Percentiles rank a stretch among this genome's conserved stretches.
These are phyloP conservation scores for Spergularia marina DNA, from an alignment of 148 eudicot species.

Conservation along the genomic window DNA sequence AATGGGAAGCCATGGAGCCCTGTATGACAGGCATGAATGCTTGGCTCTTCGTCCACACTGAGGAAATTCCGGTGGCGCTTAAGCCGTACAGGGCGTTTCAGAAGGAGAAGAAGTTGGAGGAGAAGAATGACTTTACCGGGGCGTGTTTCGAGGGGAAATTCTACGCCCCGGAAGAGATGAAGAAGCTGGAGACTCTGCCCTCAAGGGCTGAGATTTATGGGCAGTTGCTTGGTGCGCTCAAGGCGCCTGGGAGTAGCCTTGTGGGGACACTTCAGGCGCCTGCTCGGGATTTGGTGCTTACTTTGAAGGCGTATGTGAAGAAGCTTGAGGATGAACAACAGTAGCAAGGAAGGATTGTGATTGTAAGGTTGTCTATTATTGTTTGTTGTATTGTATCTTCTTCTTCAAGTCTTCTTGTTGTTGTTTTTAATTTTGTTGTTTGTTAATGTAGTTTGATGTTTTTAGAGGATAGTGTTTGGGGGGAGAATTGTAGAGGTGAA, in stretches of 20 bases:
- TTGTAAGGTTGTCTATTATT: constrained; percentile 10
- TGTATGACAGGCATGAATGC: constrained; percentile 97
- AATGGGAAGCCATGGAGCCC: constrained; percentile 78
- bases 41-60: constrained; percentile 81
- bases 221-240: constrained; percentile 59
- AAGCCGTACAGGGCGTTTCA: constrained; percentile 79
- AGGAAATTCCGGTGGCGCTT: constrained; percentile 76
- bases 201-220: constrained; percentile 70
- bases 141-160: constrained; percentile 90
- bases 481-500: neutral
- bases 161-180: constrained; percentile 67
- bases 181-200: constrained; percentile 73
- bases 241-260: constrained; percentile 62
- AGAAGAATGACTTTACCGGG: constrained; percentile 77
- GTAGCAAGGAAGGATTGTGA: neutral
- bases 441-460: too few species aligned
- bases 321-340: constrained; percentile 56
- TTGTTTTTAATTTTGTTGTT: too few species aligned
- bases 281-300: constrained; percentile 71
- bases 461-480: too few species aligned
- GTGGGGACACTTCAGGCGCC: constrained; percentile 81
- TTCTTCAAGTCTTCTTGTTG: neutral
- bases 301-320: constrained; percentile 74
- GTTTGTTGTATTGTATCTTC: neutral
- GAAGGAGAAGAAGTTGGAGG: constrained; percentile 76